phyloP scores from a whole-genome alignment of 176 grass and related monocot genomes.

The Oryza punctata region DNA sequence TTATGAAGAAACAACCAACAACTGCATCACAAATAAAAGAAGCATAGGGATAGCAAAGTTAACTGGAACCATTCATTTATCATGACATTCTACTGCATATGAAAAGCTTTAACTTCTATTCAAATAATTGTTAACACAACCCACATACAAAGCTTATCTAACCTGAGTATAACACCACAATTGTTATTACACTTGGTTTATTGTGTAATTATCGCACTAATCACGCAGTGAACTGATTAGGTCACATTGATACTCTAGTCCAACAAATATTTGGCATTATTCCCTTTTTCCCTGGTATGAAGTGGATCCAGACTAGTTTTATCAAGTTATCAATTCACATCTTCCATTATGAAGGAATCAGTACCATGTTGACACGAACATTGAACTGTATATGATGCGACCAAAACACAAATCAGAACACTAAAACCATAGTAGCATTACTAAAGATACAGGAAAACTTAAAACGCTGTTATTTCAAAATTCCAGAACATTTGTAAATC shows the following conservation, averaged over 20 bases:
- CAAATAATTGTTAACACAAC: background rate
- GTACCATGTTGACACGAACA: background rate
- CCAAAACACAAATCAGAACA: background rate
- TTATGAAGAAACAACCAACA: background rate
- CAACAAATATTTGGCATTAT: conserved; percentile 6
- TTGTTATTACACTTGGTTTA: background rate
- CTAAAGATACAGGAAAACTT: background rate
- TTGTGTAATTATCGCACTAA: background rate
- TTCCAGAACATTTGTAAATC: background rate
- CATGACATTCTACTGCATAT: background rate
- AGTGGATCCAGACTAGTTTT: background rate
- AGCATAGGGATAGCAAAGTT: background rate
- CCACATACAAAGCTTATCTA: background rate
- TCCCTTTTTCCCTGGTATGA: background rate
- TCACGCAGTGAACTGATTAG: background rate
- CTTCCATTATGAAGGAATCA: background rate
- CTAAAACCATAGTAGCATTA: background rate
- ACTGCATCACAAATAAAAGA: background rate
- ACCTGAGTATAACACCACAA: background rate
- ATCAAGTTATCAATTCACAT: conserved; percentile 14
- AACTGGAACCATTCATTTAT: conserved; percentile 12
- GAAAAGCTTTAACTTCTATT: conserved; percentile 4
- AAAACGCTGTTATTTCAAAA: conserved; percentile 3
- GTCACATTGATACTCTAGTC: background rate
- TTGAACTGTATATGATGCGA: background rate